Conservation (phyloP, 495 filamentous ascomycete species). For the Opeltia flavorubescens region DNA sequence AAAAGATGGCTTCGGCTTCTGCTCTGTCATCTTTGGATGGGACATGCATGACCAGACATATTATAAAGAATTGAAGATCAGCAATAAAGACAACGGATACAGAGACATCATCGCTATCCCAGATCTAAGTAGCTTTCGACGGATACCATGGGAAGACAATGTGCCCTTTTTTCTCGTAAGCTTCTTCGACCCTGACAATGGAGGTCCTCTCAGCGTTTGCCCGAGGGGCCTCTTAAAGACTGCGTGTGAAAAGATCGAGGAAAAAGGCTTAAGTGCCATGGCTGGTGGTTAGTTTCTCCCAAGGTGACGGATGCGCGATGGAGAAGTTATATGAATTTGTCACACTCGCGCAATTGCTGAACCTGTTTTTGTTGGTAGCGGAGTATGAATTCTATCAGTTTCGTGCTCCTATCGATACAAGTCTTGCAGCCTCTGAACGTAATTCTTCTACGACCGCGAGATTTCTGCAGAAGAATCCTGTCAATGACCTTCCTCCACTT, state of each 20-base stretch:
- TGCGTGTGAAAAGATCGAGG: conserved; percentile 48
- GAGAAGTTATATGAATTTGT: neutral
- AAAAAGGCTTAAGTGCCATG: conserved; percentile 65
- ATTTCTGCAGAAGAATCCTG: conserved; percentile 60
- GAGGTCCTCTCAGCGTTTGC: conserved; percentile 59
- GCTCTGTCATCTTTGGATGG: conserved; percentile 94
- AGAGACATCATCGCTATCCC: conserved; percentile 74
- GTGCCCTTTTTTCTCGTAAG: conserved; percentile 86
- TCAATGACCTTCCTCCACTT: conserved; percentile 54
- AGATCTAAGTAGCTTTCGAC: conserved; percentile 66
- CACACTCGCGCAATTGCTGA: conserved; percentile 8
- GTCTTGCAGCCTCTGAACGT: conserved; percentile 27
- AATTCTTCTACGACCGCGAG: conserved; percentile 57
- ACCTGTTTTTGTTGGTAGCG: conserved; percentile 33
- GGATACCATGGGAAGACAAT: conserved; percentile 91
- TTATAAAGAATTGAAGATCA: conserved; percentile 67
- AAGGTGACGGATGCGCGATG: neutral
- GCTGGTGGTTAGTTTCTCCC: conserved; percentile 59
- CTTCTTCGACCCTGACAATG: conserved; percentile 67
- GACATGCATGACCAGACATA: conserved; percentile 96
- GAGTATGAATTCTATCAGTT: conserved; percentile 99
- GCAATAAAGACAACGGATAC: conserved; percentile 89
- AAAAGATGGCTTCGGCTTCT: conserved; percentile 83
- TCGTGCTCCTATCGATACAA: conserved; percentile 40
- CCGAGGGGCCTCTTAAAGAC: conserved; percentile 63